Percentiles rank a stretch among this genome's conserved stretches.
Conservation (phyloP, 805 yeast genomes). For the Limtongozyma cylindracea region DNA sequence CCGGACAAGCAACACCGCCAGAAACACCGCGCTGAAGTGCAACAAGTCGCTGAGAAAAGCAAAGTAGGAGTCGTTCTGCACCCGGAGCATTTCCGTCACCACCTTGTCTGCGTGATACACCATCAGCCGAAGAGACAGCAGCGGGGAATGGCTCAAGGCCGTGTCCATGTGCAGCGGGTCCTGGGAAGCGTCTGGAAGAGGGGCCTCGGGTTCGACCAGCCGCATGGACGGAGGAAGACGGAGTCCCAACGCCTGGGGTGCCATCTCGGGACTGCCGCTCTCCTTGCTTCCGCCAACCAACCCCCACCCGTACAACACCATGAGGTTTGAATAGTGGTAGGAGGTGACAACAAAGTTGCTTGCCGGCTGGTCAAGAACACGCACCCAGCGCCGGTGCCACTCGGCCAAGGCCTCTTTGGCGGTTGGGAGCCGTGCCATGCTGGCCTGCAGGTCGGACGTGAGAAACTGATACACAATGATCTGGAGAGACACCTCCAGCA, state of each 20-base stretch:
- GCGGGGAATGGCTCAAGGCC: no score
- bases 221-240: no score
- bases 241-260: no score
- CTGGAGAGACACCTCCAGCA: constrained; percentile 44
- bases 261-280: no score
- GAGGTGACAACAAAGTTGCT: constrained; percentile 53
- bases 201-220: no score
- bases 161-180: no score
- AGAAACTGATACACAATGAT: constrained; percentile 30
- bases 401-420: constrained; percentile 20
- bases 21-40: constrained; percentile 22
- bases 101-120: constrained; percentile 15
- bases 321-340: no score
- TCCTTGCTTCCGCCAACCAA: no score
- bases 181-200: no score
- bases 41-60: constrained; percentile 50
- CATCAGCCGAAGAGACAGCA: constrained; percentile 5
- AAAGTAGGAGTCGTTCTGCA: constrained; percentile 28
- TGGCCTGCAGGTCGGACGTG: no score
- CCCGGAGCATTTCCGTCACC: constrained; percentile 12
- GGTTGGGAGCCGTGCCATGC: constrained; percentile 6
- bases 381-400: constrained; percentile 53
- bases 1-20: constrained; percentile 12
- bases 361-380: constrained; percentile 41
- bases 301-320: no score